Percentiles rank a stretch among this genome's conserved stretches.
Evolutionary conservation across 2,329 filamentous ascomycete species (phyloP).

Genomic region (Paecilomyces niveus): DNA sequence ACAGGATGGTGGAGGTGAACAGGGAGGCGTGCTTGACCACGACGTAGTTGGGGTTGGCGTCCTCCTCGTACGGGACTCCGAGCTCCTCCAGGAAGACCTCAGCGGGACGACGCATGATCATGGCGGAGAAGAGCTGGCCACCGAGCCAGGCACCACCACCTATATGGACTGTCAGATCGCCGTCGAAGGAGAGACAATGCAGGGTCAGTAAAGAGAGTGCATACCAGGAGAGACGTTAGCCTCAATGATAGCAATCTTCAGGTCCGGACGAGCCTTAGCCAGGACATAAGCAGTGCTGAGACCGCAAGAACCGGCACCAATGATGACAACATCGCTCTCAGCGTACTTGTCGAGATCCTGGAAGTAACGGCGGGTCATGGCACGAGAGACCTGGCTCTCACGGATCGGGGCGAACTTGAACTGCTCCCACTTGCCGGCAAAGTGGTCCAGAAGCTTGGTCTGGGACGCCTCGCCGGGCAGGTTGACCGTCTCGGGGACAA

Average conservation of each 20-base stretch:
- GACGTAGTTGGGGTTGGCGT: conserved; percentile 80
- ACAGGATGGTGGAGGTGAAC: conserved; percentile 82
- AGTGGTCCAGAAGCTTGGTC: conserved; percentile 54
- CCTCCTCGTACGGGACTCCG: conserved; percentile 79
- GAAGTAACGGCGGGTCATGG: conserved; percentile 93
- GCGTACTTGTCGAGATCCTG: conserved; percentile 80
- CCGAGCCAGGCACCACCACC: conserved; percentile 89
- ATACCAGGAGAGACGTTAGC: conserved; percentile 69
- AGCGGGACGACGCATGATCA: conserved; percentile 91
- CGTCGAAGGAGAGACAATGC: not conserved
- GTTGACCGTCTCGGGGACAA: conserved; percentile 39
- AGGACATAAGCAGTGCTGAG: conserved; percentile 79
- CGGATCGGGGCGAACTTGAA: conserved; percentile 84
- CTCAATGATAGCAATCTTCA: conserved; percentile 88
- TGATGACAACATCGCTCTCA: conserved; percentile 89
- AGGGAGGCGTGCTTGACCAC: conserved; percentile 91
- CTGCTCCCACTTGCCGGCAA: conserved; percentile 69
- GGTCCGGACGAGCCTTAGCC: conserved; percentile 73
- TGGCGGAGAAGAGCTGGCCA: conserved; percentile 88
- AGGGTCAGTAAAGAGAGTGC: conserved; percentile 1
- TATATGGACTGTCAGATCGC: conserved; percentile 10
- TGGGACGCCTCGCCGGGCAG: conserved; percentile 31
- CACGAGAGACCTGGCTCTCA: conserved; percentile 84
- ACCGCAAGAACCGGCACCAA: conserved; percentile 84
- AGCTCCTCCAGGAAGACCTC: conserved; percentile 76